Evolutionary conservation across 495 filamentous ascomycete genomes (phyloP).

Genomic region (Podospora didyma): DNA sequence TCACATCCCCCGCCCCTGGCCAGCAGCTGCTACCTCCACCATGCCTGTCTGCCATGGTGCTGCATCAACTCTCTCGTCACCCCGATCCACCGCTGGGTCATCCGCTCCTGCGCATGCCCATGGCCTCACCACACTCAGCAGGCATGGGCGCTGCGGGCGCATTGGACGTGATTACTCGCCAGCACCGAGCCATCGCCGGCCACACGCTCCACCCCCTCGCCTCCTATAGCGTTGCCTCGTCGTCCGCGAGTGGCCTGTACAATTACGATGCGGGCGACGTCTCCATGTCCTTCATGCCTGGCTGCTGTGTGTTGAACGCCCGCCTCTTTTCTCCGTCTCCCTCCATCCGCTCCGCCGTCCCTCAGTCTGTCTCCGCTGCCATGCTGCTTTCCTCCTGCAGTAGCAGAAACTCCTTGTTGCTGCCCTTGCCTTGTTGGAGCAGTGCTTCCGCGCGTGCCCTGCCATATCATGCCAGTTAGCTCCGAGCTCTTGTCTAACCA

Average conservation of each 20-base stretch:
- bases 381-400: not conserved
- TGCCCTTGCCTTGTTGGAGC: not conserved
- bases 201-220: conserved; percentile 22
- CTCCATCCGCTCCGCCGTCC: not conserved
- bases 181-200: conserved; percentile 19
- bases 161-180: conserved; percentile 24
- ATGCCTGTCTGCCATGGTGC: conserved; percentile 31
- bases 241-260: not conserved
- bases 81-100: conserved; percentile 14
- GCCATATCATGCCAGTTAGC: conserved; percentile 6
- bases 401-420: not conserved
- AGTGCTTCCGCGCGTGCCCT: not conserved
- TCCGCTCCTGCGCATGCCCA: conserved; percentile 18
- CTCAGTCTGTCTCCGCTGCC: conserved; percentile 1
- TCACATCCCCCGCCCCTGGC: not conserved
- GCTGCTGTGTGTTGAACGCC: conserved; percentile 27
- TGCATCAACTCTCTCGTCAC: conserved; percentile 19
- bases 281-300: conserved; percentile 22
- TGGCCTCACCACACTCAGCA: conserved; percentile 1
- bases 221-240: conserved; percentile 18
- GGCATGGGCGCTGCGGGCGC: conserved; percentile 6
- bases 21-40: conserved; percentile 12
- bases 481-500: conserved; percentile 20
- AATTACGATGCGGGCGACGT: conserved; percentile 7
- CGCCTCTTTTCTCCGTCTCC: not conserved